Conservation (phyloP, 306 rosid species). For the Cicer chorassanicum region DNA sequence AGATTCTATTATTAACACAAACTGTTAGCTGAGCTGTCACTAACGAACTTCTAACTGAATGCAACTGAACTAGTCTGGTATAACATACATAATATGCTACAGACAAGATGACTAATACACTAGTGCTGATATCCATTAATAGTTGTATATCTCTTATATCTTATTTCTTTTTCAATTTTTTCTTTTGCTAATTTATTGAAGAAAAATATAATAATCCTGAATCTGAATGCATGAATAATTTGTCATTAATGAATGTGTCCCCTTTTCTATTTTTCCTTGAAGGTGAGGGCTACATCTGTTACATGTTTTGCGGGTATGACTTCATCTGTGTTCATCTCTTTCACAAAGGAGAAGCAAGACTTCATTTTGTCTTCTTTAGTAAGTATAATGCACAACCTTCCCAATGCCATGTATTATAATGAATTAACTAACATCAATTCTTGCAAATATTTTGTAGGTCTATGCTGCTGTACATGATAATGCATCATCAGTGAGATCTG, state of each 20-base stretch:
- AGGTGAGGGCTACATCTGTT: conserved; percentile 91
- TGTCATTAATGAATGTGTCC: not conserved
- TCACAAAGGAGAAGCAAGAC: conserved; percentile 66
- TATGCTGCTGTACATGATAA: conserved; percentile 65
- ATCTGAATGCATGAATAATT: not conserved
- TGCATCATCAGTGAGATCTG: conserved; percentile 83
- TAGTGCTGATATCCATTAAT: not conserved
- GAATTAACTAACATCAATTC: conserved; percentile 35
- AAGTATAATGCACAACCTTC: conserved; percentile 49
- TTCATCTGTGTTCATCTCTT: conserved; percentile 75
- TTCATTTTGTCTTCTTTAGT: conserved; percentile 71
- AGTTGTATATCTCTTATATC: conserved; percentile 1
- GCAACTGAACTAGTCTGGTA: not conserved
- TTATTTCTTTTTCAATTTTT: not conserved
- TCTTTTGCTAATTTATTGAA: not conserved
- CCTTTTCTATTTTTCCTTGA: conserved; percentile 45
- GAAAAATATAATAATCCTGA: not conserved
- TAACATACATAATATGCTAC: conserved; percentile 14
- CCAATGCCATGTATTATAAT: conserved; percentile 29
- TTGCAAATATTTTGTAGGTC: conserved; percentile 56
- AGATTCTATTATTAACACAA: not conserved
- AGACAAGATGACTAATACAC: not conserved
- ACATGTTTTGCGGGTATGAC: conserved; percentile 98
- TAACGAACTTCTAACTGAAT: not conserved
- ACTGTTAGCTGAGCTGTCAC: not conserved